phyloP scores from a whole-genome alignment of 805 yeast genomes.

The Wickerhamomyces alni region DNA sequence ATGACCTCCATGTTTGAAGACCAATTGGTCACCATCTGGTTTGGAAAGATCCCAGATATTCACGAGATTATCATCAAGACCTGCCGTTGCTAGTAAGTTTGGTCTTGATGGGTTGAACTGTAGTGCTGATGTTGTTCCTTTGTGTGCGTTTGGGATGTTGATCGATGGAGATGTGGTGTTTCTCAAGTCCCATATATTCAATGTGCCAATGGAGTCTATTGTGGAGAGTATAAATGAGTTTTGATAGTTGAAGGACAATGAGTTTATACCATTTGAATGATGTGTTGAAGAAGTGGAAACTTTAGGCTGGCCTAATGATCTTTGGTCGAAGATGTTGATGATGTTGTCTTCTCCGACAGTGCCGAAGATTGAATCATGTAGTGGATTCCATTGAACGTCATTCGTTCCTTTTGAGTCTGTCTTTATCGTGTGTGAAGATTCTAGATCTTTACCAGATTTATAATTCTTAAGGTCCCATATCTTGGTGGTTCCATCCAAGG shows the following conservation, averaged over 20 bases:
- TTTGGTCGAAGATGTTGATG: constrained; percentile 47
- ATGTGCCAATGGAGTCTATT: constrained; percentile 54
- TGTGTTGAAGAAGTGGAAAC: constrained; percentile 5
- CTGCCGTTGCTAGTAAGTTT: constrained; percentile 55
- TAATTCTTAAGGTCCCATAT: constrained; percentile 60
- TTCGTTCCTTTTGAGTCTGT: constrained; percentile 52
- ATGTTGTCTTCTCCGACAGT: constrained; percentile 61
- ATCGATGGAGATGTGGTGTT: constrained; percentile 26
- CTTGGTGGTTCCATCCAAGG: constrained; percentile 57
- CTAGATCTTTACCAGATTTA: constrained; percentile 16
- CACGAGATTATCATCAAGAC: constrained; percentile 59
- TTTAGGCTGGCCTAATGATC: constrained; percentile 25
- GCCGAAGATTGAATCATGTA: constrained; percentile 55
- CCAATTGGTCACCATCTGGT: constrained; percentile 24
- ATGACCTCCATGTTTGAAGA: constrained; percentile 82
- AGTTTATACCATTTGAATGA: constrained; percentile 40
- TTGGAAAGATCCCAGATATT: constrained; percentile 51
- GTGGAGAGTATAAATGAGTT: constrained; percentile 56
- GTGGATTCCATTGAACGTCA: constrained; percentile 63
- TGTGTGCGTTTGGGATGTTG: constrained; percentile 32
- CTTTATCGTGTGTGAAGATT: constrained; percentile 9
- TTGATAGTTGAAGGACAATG: constrained; percentile 53
- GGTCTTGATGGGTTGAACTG: constrained; percentile 65
- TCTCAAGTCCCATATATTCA: constrained; percentile 66
- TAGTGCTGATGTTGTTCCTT: constrained; percentile 53